A percentile compares a stretch with the other conserved stretches of the same genome.
phyloP scores from a whole-genome alignment of 176 grass and related monocot species.

The Zizania latifolia region DNA sequence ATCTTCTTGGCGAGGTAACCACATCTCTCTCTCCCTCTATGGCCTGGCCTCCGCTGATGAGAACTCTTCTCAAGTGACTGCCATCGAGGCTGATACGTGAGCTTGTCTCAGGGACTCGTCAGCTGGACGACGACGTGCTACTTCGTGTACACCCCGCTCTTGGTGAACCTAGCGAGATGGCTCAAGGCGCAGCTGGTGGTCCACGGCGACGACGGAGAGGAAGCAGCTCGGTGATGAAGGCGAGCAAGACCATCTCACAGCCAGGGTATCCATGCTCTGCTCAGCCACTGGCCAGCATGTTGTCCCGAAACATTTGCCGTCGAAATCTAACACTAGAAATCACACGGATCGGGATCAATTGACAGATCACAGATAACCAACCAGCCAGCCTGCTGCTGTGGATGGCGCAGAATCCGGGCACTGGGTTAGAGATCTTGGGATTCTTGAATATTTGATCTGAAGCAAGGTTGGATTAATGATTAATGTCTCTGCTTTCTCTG shows the following conservation, averaged over 20 bases:
- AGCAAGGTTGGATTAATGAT: too few species aligned
- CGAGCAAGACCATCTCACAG: background rate
- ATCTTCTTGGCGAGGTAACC: constrained; percentile 63
- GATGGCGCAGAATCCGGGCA: too few species aligned
- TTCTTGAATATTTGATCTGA: too few species aligned
- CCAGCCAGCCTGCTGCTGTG: too few species aligned
- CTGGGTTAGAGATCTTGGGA: too few species aligned
- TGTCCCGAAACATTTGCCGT: background rate
- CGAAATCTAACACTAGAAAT: background rate
- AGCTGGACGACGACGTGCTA: constrained; percentile 95
- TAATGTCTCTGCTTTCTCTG: background rate
- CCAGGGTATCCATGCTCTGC: background rate
- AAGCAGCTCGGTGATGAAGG: background rate
- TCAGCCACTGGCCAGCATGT: background rate
- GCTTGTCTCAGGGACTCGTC: constrained; percentile 59
- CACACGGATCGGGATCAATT: background rate
- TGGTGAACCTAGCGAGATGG: constrained; percentile 70
- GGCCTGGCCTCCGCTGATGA: too few species aligned
- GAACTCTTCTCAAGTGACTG: too few species aligned
- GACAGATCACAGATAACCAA: too few species aligned
- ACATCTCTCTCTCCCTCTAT: background rate
- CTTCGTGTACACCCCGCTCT: constrained; percentile 83
- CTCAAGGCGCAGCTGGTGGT: constrained; percentile 30
- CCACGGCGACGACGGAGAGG: constrained; percentile 7
- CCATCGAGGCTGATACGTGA: background rate